These are phyloP conservation scores for Schizosaccharomyces lindneri DNA, from an alignment of 805 yeast species.

Conservation along the genomic window DNA sequence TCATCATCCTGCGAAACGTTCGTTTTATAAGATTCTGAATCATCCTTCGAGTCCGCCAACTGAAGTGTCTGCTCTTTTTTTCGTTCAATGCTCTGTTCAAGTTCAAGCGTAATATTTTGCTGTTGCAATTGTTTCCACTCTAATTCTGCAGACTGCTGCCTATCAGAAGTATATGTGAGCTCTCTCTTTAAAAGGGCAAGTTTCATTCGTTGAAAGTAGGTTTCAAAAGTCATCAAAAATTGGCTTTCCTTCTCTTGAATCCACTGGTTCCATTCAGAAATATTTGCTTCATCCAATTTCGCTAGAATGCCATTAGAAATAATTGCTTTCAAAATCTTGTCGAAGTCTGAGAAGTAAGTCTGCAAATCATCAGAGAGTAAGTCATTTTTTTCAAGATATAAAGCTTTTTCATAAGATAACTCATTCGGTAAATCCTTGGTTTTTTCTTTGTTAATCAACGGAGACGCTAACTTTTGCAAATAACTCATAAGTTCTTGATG, in stretches of 20 bases:
- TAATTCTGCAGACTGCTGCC: not conserved
- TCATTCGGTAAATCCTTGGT: too few relatives aligned
- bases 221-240: not conserved
- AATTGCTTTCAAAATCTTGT: too few relatives aligned
- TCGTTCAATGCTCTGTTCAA: not conserved
- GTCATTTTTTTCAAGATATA: too few relatives aligned
- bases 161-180: not conserved
- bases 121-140: not conserved
- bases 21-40: too few relatives aligned
- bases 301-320: too few relatives aligned
- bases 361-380: too few relatives aligned
- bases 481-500: too few relatives aligned
- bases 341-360: too few relatives aligned
- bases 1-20: not conserved
- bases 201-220: not conserved
- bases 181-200: not conserved
- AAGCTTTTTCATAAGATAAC: too few relatives aligned
- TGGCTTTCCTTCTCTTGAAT: not conserved
- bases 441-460: too few relatives aligned
- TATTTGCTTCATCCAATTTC: not conserved
- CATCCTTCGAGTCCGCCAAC: too few relatives aligned
- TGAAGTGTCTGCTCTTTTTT: not conserved
- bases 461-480: too few relatives aligned
- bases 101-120: not conserved
- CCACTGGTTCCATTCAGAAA: not conserved